phyloP scores from a whole-genome alignment of 108 stramenopile species.

The Nitzschia sp. region DNA sequence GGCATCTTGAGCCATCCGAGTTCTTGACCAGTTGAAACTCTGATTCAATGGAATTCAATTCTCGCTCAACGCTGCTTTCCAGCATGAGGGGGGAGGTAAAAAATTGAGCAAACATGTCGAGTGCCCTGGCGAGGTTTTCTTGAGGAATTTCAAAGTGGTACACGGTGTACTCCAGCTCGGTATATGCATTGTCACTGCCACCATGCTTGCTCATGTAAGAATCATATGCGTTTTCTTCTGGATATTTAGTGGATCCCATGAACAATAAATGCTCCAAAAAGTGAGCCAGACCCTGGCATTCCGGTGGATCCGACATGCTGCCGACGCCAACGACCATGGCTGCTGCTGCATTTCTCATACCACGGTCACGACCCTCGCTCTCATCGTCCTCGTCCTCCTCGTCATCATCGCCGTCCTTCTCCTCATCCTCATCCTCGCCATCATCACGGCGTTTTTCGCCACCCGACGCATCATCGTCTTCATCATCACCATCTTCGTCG shows the following conservation, averaged over 20 bases:
- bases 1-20: conserved; percentile 69
- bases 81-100: conserved; percentile 90
- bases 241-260: conserved; percentile 93
- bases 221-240: conserved; percentile 86
- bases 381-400: conserved; percentile 46
- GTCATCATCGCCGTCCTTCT: conserved; percentile 21
- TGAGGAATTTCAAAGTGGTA: conserved; percentile 93
- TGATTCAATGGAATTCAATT: conserved; percentile 96
- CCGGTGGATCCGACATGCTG: conserved; percentile 85
- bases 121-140: conserved; percentile 76
- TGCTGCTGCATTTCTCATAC: conserved; percentile 86
- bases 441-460: conserved; percentile 36
- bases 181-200: conserved; percentile 95
- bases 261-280: conserved; percentile 97
- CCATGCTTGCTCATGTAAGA: conserved; percentile 86
- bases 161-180: conserved; percentile 89
- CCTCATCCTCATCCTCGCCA: conserved; percentile 9
- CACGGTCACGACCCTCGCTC: conserved; percentile 35
- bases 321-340: conserved; percentile 94
- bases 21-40: conserved; percentile 89
- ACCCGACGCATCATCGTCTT: conserved; percentile 41
- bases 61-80: conserved; percentile 81
- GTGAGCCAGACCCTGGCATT: conserved; percentile 90
- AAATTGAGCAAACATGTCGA: conserved; percentile 95
- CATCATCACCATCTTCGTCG: conserved; percentile 37